Conservation (phyloP, 495 filamentous ascomycete genomes). For the Xylaria acuta region DNA sequence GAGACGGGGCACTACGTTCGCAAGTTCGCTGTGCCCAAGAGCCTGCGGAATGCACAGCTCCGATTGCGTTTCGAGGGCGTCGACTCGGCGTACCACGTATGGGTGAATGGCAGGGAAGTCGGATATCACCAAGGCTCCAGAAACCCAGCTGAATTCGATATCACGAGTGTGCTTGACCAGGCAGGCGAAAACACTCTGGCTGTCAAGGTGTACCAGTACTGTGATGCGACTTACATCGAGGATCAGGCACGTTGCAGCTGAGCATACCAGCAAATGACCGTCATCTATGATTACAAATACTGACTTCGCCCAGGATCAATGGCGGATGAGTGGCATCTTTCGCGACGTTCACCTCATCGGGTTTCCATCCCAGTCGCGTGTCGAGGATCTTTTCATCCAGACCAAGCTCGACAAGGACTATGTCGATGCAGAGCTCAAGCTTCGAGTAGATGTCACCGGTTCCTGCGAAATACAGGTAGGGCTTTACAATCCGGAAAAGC, state of each 20-base stretch:
- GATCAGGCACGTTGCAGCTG: conserved; percentile 53
- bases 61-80: conserved; percentile 71
- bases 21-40: conserved; percentile 56
- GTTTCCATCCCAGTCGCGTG: conserved; percentile 55
- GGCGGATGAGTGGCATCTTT: conserved; percentile 55
- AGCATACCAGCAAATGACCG: background rate
- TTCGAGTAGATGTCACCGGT: conserved; percentile 50
- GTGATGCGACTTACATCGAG: conserved; percentile 69
- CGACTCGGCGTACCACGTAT: conserved; percentile 70
- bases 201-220: conserved; percentile 68
- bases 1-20: conserved; percentile 67
- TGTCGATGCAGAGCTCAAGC: conserved; percentile 56
- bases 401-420: conserved; percentile 63
- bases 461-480: conserved; percentile 39
- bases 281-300: background rate
- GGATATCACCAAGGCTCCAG: conserved; percentile 70
- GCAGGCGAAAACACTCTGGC: conserved; percentile 56
- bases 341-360: conserved; percentile 68
- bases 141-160: conserved; percentile 68
- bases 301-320: conserved; percentile 41
- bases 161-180: conserved; percentile 53
- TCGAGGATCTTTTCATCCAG: conserved; percentile 65
- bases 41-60: conserved; percentile 50
- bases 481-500: conserved; percentile 42
- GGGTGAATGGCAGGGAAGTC: conserved; percentile 63